Conservation (phyloP, 2,329 filamentous ascomycete genomes). For the Knufia fluminis region DNA sequence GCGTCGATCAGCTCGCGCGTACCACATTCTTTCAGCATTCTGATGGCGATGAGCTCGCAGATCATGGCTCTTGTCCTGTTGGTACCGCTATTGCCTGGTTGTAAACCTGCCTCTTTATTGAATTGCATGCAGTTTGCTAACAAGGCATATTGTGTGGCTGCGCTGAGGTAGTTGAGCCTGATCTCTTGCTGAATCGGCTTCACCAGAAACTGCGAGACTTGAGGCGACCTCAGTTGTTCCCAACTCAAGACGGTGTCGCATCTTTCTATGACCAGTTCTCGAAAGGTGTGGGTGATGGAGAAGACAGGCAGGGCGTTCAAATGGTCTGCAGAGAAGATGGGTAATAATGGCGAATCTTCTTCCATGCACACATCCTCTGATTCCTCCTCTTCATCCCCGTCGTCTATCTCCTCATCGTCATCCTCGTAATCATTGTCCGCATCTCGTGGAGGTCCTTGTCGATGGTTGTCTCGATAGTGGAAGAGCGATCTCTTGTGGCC, state of each 20-base stretch:
- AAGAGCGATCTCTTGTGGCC: background rate
- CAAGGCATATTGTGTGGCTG: slow-evolving; percentile 78
- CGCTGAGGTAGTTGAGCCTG: slow-evolving; percentile 69
- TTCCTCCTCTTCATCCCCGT: slow-evolving; percentile 32
- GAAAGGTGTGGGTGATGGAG: slow-evolving; percentile 80
- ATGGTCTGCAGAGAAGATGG: slow-evolving; percentile 71
- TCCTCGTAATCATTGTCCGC: slow-evolving; percentile 15
- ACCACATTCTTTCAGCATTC: slow-evolving; percentile 78
- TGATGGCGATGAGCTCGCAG: slow-evolving; percentile 82
- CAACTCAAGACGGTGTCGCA: slow-evolving; percentile 89
- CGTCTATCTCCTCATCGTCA: slow-evolving; percentile 13
- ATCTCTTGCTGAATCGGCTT: slow-evolving; percentile 94
- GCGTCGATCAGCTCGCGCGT: slow-evolving; percentile 89
- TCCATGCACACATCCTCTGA: slow-evolving; percentile 34
- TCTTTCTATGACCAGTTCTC: slow-evolving; percentile 69
- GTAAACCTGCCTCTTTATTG: slow-evolving; percentile 71
- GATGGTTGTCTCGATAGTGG: background rate
- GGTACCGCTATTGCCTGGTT: slow-evolving; percentile 74
- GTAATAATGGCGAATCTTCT: slow-evolving; percentile 50
- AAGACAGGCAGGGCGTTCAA: slow-evolving; percentile 82
- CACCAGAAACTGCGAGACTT: slow-evolving; percentile 88
- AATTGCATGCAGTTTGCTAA: slow-evolving; percentile 94
- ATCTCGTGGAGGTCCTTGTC: background rate
- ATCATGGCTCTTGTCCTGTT: slow-evolving; percentile 78
- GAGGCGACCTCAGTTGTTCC: slow-evolving; percentile 92